Evolutionary conservation across 345 rosid genomes (phyloP), one percentile per base, ranked within the genome.

Genomic region (Kernera saxatilis): DNA sequence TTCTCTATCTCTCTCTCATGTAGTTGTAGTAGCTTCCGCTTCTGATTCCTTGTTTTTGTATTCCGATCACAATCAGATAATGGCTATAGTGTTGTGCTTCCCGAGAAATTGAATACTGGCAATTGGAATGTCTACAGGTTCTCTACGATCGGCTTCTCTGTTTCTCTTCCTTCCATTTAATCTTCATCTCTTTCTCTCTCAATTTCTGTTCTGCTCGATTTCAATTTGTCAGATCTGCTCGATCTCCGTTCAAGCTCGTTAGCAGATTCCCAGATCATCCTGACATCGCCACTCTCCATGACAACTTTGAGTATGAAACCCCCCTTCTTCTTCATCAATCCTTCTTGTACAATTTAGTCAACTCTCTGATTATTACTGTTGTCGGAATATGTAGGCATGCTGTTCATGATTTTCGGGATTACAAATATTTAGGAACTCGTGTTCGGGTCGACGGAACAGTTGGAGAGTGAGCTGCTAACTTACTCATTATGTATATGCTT

Each of bases 51-150:
- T 60, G 37, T 41, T 1, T 22, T n/a, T 48, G 3, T 35, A 8
- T 58, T n/a, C 5, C 12, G 67, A 65, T 70, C 41, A 6, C 62
- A 45, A 83, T 60, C 87, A 94, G 99, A 87, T 68, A 88, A 84
- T 74, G 93, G 95, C 0, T 94, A 80, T 40, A 91, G 99, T 74
- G 93, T 87, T 68, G 95, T 84, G 72, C 96, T 94, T 61, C 99
- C 99, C 0, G 99, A 94, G 84, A 91, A 87, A 80, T 73, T 94
- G 86, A 86, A 83, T 36, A 82, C 93, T 1, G 99, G 97, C 27
- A 84, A 85, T 75, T 94, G 97, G 99, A 89, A 89, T 56, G 99
- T 94, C 3, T 89, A 87, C 83, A 85, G 97, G 99, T 94, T 67
- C 51, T 45, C 50, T 19, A 8, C 9, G 6, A 21, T 35, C 22